These are phyloP conservation scores for Balakata baccata DNA, from an alignment of 345 rosid genomes.

Conservation along the genomic window DNA sequence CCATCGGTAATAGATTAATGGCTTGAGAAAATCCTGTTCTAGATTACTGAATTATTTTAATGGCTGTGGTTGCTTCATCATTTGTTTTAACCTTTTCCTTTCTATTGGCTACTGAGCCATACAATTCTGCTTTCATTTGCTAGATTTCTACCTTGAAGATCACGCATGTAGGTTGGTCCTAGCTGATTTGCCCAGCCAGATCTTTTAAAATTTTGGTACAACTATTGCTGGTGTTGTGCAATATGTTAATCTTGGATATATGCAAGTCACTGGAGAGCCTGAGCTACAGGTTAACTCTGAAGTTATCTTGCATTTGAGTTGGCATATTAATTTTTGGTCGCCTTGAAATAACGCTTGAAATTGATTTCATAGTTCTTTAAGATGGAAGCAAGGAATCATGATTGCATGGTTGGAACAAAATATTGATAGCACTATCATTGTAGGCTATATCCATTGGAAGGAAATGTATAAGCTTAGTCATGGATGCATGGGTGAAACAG, in stretches of 20 bases:
- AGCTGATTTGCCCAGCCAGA: background rate
- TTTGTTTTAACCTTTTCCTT: too few species aligned
- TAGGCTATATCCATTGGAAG: background rate
- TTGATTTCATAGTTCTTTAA: background rate
- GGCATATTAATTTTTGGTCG: background rate
- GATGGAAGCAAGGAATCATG: background rate
- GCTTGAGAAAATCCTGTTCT: background rate
- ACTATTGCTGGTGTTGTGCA: too few species aligned
- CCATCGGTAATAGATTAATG: background rate
- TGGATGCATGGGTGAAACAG: background rate
- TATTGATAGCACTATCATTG: background rate
- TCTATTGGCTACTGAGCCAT: too few species aligned
- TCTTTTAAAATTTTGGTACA: background rate
- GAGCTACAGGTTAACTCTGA: background rate
- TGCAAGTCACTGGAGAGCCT: background rate
- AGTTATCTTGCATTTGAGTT: background rate
- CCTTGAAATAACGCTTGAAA: background rate
- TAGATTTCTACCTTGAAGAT: background rate
- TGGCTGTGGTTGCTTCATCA: too few species aligned
- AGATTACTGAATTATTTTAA: too few species aligned
- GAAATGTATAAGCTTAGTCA: too few species aligned
- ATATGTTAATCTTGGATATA: too few species aligned
- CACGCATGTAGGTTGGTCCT: background rate
- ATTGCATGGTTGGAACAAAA: background rate
- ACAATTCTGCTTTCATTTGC: too few species aligned